Conservation (phyloP, 805 yeast genomes). For the Lipomyces anomalus region DNA sequence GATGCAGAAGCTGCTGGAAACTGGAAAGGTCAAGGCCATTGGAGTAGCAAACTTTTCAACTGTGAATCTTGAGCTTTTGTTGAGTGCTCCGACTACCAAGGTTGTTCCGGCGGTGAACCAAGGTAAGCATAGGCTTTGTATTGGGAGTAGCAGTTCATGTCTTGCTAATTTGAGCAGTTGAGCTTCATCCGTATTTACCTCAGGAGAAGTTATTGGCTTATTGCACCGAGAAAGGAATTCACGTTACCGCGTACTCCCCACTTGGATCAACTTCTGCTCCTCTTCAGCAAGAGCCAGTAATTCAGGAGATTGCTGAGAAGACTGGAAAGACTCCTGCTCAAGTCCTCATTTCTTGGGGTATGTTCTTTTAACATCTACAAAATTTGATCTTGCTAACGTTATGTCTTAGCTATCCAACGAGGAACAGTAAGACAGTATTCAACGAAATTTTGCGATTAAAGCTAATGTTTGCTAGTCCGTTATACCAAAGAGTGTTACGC, state of each 20-base stretch:
- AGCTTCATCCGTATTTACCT: slow-evolving; percentile 68
- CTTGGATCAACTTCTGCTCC: slow-evolving; percentile 46
- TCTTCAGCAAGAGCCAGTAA: slow-evolving; percentile 41
- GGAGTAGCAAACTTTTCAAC: slow-evolving; percentile 73
- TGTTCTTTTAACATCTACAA: too few relatives aligned
- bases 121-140: too few relatives aligned
- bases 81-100: slow-evolving; percentile 30
- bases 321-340: slow-evolving; percentile 47
- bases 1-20: slow-evolving; percentile 54
- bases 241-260: slow-evolving; percentile 73
- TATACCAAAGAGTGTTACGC: slow-evolving; percentile 66
- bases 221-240: slow-evolving; percentile 49
- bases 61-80: slow-evolving; percentile 16
- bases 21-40: slow-evolving; percentile 54
- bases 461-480: too few relatives aligned
- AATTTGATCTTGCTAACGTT: too few relatives aligned
- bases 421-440: slow-evolving; percentile 38
- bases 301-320: slow-evolving; percentile 52
- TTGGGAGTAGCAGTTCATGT: too few relatives aligned
- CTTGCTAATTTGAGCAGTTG: too few relatives aligned
- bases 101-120: slow-evolving; percentile 68
- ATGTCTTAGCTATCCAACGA: too few relatives aligned
- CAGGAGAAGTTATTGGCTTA: slow-evolving; percentile 55
- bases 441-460: background rate
- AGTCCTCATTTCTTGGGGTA: slow-evolving; percentile 52